Evolutionary conservation across 108 stramenopile species (phyloP).

Genomic region (Pelagomonas calceolata): DNA sequence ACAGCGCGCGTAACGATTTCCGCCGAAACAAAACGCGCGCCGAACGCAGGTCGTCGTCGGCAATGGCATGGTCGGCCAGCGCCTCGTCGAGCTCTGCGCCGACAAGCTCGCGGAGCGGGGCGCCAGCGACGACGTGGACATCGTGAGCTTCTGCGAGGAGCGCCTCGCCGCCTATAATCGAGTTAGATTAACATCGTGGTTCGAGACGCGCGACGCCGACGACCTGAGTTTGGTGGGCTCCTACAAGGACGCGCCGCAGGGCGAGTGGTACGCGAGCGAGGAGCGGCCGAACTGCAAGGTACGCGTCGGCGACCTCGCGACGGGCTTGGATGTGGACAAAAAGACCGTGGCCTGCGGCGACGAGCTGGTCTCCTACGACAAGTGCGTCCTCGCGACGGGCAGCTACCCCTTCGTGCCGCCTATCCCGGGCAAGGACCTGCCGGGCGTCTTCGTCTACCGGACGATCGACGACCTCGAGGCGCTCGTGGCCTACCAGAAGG

Average conservation of each 20-base stretch:
- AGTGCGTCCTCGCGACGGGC: conserved; percentile 79
- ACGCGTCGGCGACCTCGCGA: conserved; percentile 64
- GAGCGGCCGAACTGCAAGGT: conserved; percentile 56
- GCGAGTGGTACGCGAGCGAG: conserved; percentile 65
- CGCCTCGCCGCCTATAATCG: conserved; percentile 82
- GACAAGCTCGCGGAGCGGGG: conserved; percentile 45
- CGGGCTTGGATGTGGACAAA: conserved; percentile 59
- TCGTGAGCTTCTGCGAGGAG: conserved; percentile 80
- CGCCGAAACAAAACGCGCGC: no score
- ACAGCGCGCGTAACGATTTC: no score
- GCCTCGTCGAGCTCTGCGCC: conserved; percentile 58
- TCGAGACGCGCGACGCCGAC: conserved; percentile 70
- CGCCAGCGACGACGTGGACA: conserved; percentile 39
- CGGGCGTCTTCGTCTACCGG: conserved; percentile 85
- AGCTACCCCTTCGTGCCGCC: conserved; percentile 85
- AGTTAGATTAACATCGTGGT: conserved; percentile 79
- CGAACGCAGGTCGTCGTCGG: conserved; percentile 56
- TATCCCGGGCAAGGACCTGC: conserved; percentile 72
- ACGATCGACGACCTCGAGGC: conserved; percentile 83
- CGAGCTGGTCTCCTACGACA: conserved; percentile 66
- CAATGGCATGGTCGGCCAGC: conserved; percentile 86
- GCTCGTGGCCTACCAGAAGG: conserved; percentile 70
- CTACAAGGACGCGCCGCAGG: conserved; percentile 54
- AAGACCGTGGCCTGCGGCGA: conserved; percentile 66
- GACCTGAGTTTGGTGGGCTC: conserved; percentile 68